phyloP scores from a whole-genome alignment of 139 green algal genomes.

The Coelastrella sp. region DNA sequence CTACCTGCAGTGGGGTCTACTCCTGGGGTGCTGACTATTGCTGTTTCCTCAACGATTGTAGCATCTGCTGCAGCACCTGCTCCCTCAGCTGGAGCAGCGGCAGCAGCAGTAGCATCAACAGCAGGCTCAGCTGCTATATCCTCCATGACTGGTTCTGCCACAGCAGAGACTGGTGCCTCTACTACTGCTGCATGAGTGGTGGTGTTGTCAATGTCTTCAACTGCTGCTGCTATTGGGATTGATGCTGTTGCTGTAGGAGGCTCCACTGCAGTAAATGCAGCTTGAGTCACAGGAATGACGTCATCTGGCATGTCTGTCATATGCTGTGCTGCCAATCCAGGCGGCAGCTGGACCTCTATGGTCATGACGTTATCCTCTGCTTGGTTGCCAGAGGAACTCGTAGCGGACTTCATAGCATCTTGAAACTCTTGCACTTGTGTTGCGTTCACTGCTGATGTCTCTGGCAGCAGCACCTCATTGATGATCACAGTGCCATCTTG shows the following conservation, averaged over 20 bases:
- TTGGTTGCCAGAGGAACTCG: background rate
- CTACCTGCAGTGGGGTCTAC: too few relatives aligned
- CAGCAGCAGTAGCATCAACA: background rate
- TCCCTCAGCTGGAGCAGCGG: conserved; percentile 1
- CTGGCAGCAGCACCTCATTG: background rate
- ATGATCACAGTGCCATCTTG: background rate
- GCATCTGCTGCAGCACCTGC: background rate
- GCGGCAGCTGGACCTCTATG: background rate
- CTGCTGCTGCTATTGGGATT: background rate
- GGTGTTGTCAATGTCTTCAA: background rate
- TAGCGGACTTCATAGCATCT: background rate
- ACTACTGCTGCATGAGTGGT: conserved; percentile 26
- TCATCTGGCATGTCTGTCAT: background rate
- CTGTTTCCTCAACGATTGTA: background rate
- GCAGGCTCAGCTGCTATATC: background rate
- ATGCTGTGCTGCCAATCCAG: background rate
- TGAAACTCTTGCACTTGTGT: background rate
- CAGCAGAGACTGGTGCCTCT: background rate
- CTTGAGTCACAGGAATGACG: background rate
- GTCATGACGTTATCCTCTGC: background rate
- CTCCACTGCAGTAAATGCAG: background rate
- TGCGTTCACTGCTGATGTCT: background rate
- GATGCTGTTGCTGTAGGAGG: background rate
- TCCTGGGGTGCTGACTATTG: background rate
- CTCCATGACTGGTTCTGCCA: background rate